Evolutionary conservation across 805 yeast genomes (phyloP), one percentile per base, ranked within the genome.

Genomic region (Cyberlindnera xylosilytica): DNA sequence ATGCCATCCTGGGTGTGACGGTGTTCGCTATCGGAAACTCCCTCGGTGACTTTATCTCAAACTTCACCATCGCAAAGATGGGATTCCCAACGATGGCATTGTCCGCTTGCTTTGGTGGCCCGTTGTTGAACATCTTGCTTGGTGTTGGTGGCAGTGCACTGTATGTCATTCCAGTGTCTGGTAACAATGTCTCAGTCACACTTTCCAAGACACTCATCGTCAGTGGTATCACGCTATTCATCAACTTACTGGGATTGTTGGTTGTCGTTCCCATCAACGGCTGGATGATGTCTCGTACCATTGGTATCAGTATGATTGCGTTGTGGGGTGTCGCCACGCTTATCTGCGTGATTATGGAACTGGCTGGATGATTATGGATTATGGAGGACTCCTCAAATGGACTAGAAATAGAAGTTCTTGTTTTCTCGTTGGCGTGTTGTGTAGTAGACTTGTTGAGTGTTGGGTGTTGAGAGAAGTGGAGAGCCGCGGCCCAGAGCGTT

Each of bases 31-130:
- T 91, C 49, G 99, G 99, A 12, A 93, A 91, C 61, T 90, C 97
- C 0, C 64, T 87, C 10, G 97, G 97, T 8, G 99, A 91, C 57
- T 68, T 90, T 39, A 81, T 90, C 2, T 84, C 97, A 0, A 88
- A 91, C 54, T 66, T 83, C 36, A 84, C 95, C 0, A 79, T 91
- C 38, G 90, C 96, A 0, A 70, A 68, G 47, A 79, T 87, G 78
- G 97, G 97, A 0, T 83, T 79, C 66, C 89, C 97, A 0, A 74
- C 86, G 43, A 87, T 91, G 90, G 97, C 97, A 0, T 68, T 93
- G 17, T 86, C 95, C 10, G 97, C 97, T 0, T 90, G 98, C 56
- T 86, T 90, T 62, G 98, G 97, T 1, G 93, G 97, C 2, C 98
- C 98, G 0, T 65, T 91, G 47, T 62, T 91, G 39, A 84, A 89